A percentile compares a stretch with the other conserved stretches of the same genome.
Conservation (phyloP, 2,329 filamentous ascomycete genomes). For the Arthroderma uncinatum region DNA sequence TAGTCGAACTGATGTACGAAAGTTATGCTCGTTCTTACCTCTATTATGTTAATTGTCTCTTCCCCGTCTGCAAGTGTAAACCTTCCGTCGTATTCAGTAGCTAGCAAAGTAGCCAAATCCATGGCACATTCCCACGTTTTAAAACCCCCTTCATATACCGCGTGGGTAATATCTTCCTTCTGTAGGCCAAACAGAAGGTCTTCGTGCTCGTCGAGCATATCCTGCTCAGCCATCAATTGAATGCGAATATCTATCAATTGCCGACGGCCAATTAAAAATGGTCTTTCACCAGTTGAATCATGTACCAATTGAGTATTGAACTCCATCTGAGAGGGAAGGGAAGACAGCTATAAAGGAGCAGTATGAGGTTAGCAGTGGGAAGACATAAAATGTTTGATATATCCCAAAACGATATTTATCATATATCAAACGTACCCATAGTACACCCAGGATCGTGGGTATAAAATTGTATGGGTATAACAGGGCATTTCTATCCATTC, state of each 20-base stretch:
- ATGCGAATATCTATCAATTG: conserved; percentile 54
- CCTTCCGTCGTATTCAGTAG: conserved; percentile 20
- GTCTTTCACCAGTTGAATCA: conserved; percentile 1
- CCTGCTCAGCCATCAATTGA: conserved; percentile 51
- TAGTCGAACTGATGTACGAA: too few relatives aligned
- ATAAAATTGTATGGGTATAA: too few relatives aligned
- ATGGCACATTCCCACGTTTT: conserved; percentile 58
- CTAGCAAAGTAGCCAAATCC: conserved; percentile 38
- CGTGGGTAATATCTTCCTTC: conserved; percentile 47
- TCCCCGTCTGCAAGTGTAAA: conserved; percentile 8
- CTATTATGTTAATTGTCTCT: conserved; percentile 34
- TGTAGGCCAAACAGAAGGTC: conserved; percentile 39
- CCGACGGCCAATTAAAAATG: conserved; percentile 40
- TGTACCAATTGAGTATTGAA: conserved; percentile 44
- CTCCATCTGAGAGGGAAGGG: conserved; percentile 49
- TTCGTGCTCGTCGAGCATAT: conserved; percentile 32
- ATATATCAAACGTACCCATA: too few relatives aligned
- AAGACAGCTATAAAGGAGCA: conserved; percentile 36
- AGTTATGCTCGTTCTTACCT: conserved; percentile 17
- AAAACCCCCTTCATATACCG: conserved; percentile 56
- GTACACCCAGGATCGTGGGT: too few relatives aligned
- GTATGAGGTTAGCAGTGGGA: not conserved
- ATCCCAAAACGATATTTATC: too few relatives aligned
- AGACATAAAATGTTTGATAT: too few relatives aligned
- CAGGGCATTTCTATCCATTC: too few relatives aligned